Percentiles rank a stretch among this genome's conserved stretches.
These are phyloP conservation scores for sunflower (Helianthus annuus) DNA, from an alignment of 129 eudicot species.

Conservation along the genomic window DNA sequence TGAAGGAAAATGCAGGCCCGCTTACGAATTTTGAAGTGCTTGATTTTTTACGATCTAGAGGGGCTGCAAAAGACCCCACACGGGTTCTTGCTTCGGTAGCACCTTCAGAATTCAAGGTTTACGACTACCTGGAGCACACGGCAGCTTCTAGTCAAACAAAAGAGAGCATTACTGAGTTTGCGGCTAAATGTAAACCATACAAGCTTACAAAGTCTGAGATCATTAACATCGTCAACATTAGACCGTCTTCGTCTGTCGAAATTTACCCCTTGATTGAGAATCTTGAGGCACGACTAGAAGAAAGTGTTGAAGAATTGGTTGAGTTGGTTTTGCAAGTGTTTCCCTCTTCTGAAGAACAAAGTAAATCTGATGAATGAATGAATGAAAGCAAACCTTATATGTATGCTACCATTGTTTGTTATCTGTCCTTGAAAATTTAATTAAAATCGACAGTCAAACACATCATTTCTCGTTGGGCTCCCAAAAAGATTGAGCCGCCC, in stretches of 20 bases:
- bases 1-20: slow-evolving; percentile 53
- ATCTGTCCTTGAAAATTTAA: no score
- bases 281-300: slow-evolving; percentile 50
- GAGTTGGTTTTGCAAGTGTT: slow-evolving; percentile 50
- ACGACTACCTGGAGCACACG: slow-evolving; percentile 59
- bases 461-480: no score
- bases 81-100: slow-evolving; percentile 64
- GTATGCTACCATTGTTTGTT: no score
- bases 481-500: no score
- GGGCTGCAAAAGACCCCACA: slow-evolving; percentile 75
- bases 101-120: slow-evolving; percentile 81
- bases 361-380: slow-evolving; percentile 32
- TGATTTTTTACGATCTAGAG: slow-evolving; percentile 69
- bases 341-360: slow-evolving; percentile 47
- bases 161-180: slow-evolving; percentile 51
- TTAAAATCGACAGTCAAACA: no score
- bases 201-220: slow-evolving; percentile 69
- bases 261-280: slow-evolving; percentile 51
- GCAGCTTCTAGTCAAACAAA: slow-evolving; percentile 58
- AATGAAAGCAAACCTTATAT: slow-evolving; percentile 4
- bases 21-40: slow-evolving; percentile 90
- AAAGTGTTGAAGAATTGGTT: slow-evolving; percentile 44
- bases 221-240: slow-evolving; percentile 41
- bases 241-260: slow-evolving; percentile 60
- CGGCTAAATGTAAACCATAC: slow-evolving; percentile 48